A percentile compares a stretch with the other conserved stretches of the same genome.
These are phyloP conservation scores for Pythium rhizo-oryzae DNA, from an alignment of 352 stramenopile species.

Conservation along the genomic window DNA sequence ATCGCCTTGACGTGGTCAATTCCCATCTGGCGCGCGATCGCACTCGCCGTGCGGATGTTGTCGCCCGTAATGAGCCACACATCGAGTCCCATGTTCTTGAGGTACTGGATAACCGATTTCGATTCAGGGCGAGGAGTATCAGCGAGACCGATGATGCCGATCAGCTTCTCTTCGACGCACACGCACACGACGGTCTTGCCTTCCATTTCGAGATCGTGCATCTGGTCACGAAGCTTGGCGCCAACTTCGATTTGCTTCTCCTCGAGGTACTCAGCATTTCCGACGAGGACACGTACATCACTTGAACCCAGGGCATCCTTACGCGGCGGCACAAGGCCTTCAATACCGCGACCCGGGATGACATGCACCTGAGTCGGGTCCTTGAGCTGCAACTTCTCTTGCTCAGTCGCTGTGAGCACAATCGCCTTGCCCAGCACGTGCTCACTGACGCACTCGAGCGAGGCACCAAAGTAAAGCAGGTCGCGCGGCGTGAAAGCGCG, in stretches of 20 bases:
- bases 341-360: slow-evolving; percentile 76
- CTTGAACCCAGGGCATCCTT: slow-evolving; percentile 18
- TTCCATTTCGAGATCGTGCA: slow-evolving; percentile 84
- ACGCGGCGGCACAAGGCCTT: slow-evolving; percentile 55
- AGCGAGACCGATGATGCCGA: slow-evolving; percentile 75
- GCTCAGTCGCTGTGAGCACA: slow-evolving; percentile 69
- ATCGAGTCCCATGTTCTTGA: slow-evolving; percentile 83
- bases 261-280: slow-evolving; percentile 82
- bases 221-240: slow-evolving; percentile 64
- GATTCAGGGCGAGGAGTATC: slow-evolving; percentile 79
- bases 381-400: slow-evolving; percentile 73
- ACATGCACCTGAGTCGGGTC: slow-evolving; percentile 78
- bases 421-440: slow-evolving; percentile 87
- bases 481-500: slow-evolving; percentile 64
- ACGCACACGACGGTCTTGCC: slow-evolving; percentile 88
- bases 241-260: slow-evolving; percentile 72
- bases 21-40: slow-evolving; percentile 89
- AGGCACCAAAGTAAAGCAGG: slow-evolving; percentile 79
- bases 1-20: slow-evolving; percentile 88
- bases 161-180: slow-evolving; percentile 64
- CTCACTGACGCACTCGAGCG: slow-evolving; percentile 83
- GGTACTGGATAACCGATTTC: slow-evolving; percentile 64
- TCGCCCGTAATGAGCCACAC: slow-evolving; percentile 93
- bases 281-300: slow-evolving; percentile 62
- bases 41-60: slow-evolving; percentile 90